Base-by-base conservation (phyloP, 306 rosid genomes). In the Prunus kanzakura region DNA sequence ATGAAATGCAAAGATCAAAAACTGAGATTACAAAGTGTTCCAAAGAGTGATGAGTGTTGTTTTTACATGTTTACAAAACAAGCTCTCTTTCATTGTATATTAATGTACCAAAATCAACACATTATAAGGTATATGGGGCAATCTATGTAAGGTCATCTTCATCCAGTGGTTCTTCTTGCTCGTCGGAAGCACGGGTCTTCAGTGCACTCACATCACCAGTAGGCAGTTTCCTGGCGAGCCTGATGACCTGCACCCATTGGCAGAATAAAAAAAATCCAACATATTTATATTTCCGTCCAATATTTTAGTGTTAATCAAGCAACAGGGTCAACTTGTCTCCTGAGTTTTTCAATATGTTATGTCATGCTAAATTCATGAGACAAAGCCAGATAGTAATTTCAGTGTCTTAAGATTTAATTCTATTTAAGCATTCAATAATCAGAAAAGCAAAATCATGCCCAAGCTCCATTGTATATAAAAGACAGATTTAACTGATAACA, bases 201-300 rank as follows among this genome's bases (percentile, higher is more conserved):
- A 89, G 79, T 77, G 82, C 84, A 80, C 88, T 86, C 75, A 92
- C 90, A 75, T 95, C 97, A 4, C 98, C 96, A 0, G 92, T 92
- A 1, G 98, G 98, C 70, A 95, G 91, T 79, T 95, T 95, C 87
- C 93, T 86, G 8, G 96, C 93, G 74, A 95, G 93, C 86, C 83
- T 88, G 75, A 95, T 89, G 78, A 95, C 87, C 97, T 95, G 95
- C 86, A 79, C 27, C 63, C 63, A 82, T 73, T 75, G 27, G 61
- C 61, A 56, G 27, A 9, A 56, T n/a, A 0, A 56, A 23, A 45
- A 54, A 50, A 23, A 45, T 18, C 41, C 61, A 19, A 45, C 11
- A 19, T 16, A 38, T 25, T 63, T 46, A 79, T 18, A 66, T 19
- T 65, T 18, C 63, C 18, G 81, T 20, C 51, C 32, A 72, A 58